Base-by-base conservation (phyloP, 306 rosid species). In the Rosa chinensis region DNA sequence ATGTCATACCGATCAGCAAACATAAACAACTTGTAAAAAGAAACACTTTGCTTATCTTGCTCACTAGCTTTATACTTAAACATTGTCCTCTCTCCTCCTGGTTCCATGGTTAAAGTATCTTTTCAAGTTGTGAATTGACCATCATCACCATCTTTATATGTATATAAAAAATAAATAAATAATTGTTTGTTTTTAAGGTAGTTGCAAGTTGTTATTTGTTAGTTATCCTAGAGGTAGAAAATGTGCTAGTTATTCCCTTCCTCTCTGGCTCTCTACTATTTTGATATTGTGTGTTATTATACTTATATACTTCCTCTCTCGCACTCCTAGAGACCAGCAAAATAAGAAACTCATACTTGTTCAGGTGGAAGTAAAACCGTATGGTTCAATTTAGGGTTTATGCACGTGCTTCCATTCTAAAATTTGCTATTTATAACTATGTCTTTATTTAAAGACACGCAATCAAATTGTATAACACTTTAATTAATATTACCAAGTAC, bases 1-100 rank as follows among this genome's bases (percentile, higher is more conserved):
- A 78, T n/a, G 66, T 95, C 99, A 1, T 78, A 40, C 2, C 69
- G 74, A 56, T 95, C 96, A 0, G 97, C 98, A 3, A 95, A 93
- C 37, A 76, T n/a, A 79, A 95, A 95, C 4, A 95, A 90, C 88
- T 75, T 91, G 62, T 62, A 77, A 58, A 95, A 87, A 0, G 94
- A 74, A 52, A 95, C 90, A 64, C 75, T 85, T 18, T 90, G 88
- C 8, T 75, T 76, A 1, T 62, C 78, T 21, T 21, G 14, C 0
- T 5, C 72, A 32, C 25, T 28, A 14, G 11, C 77, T 62, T 62
- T 62, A 5, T 56, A n/a, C 32, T n/a, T 56, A 23, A 8, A 17
- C 12, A 56, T 56, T 56, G 40, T 5, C 8, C 2, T 28, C 40
- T 28, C 40, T 23, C 2, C 10, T 45, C 21, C 44, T 49, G 21